Base-by-base conservation (phyloP, 257 asterid species). In the Eustoma russellianum region DNA sequence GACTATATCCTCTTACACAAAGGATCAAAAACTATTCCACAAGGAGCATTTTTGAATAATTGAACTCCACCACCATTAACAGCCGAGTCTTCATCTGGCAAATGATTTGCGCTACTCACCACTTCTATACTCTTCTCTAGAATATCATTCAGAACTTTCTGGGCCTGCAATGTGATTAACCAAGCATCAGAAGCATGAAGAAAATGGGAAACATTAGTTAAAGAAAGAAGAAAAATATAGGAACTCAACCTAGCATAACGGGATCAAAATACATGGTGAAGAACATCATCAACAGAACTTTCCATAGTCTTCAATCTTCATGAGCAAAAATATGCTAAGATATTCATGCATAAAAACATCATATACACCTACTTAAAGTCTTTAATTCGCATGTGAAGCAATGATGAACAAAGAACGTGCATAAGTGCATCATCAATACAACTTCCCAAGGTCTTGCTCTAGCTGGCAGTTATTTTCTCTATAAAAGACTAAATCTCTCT, bases 11-110 rank as follows among this genome's bases (percentile, higher is more conserved):
- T 49, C 77, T 66, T 52, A 83, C 96, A 79, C 51, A 52, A 3
- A 28, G 55, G 80, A 70, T 86, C 93, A 57, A 86, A 86, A 52
- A 73, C 75, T 61, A 86, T 83, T 59, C 97, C 97, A 10, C 19
- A 61, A 3, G 95, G 93, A 60, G 95, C 95, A 38, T 40, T 71
- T 74, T 63, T 81, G 67, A 90, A 90, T 44, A 90, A 77, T 53
- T 90, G 83, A 69, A 90, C 68, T 66, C 97, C 95, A 61, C 74
- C 71, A 65, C 67, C 91, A 62, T 17, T 52, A 17, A 3, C 17
- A 14, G 55, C 59, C 35, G 81, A 66, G 60, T 62, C 83, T 67
- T 79, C 65, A 61, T 60, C 67, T 30, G 55, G 44, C 13, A 24
- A 24, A 17, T 30, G 56, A 65, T 66, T 43, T 34, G 65, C 43